These are phyloP conservation scores for Leucocoprinus birnbaumii DNA, from an alignment of 768 basidiomycete genomes.

Conservation along the genomic window DNA sequence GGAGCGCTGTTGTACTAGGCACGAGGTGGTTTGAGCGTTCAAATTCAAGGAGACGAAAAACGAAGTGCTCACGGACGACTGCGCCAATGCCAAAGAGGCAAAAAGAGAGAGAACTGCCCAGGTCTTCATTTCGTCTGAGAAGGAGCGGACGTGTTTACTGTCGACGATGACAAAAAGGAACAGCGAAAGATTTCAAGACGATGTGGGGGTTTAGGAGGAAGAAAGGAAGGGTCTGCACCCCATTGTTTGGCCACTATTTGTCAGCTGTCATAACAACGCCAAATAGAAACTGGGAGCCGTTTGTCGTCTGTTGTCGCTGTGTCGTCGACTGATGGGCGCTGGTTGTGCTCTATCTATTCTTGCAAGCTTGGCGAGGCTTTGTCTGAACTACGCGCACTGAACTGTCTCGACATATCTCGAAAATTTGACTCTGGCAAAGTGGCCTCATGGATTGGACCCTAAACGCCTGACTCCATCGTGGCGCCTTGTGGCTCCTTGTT, in stretches of 20 bases:
- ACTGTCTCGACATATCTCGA: too few relatives aligned
- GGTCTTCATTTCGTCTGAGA: conserved; percentile 41
- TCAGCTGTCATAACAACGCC: conserved; percentile 25
- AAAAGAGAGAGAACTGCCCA: conserved; percentile 51
- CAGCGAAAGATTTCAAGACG: conserved; percentile 15
- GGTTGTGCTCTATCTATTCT: too few relatives aligned
- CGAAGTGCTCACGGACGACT: conserved; percentile 37
- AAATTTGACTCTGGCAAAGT: too few relatives aligned
- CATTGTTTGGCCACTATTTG: conserved; percentile 17
- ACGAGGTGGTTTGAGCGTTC: conserved; percentile 7
- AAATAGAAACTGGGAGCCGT: conserved; percentile 25
- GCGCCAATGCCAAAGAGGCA: conserved; percentile 48
- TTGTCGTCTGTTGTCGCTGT: background rate
- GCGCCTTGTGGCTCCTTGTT: background rate
- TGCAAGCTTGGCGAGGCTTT: too few relatives aligned
- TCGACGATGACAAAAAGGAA: conserved; percentile 26
- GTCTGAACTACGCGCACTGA: too few relatives aligned
- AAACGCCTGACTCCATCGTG: too few relatives aligned
- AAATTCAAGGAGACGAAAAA: background rate
- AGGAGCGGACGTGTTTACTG: conserved; percentile 47
- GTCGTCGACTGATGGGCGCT: background rate
- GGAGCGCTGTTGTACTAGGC: conserved; percentile 20
- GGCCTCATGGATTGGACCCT: too few relatives aligned
- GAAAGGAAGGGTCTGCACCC: conserved; percentile 16
- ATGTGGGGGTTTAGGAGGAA: conserved; percentile 17